These are phyloP conservation scores for Monocercomonoides exilis DNA, from an alignment of 78 protist genomes.

Conservation along the genomic window DNA sequence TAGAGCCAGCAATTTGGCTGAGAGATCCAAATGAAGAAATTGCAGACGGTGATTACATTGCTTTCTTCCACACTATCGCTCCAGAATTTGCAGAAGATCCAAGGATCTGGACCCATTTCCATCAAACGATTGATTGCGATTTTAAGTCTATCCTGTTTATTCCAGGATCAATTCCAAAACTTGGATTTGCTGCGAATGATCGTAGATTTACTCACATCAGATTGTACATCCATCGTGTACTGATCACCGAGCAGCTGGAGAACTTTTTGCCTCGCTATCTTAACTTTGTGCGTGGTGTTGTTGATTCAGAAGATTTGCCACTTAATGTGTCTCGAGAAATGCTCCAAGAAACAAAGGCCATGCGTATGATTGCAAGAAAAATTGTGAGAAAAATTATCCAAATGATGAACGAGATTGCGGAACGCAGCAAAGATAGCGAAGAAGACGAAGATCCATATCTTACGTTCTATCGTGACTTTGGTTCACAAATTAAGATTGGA, in stretches of 20 bases:
- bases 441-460: background rate
- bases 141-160: conserved; percentile 92
- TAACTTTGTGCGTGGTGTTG: conserved; percentile 93
- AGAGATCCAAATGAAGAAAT: conserved; percentile 85
- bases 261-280: conserved; percentile 97
- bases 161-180: conserved; percentile 98
- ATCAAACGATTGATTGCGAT: conserved; percentile 95
- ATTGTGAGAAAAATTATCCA: conserved; percentile 95
- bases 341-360: conserved; percentile 96
- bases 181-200: conserved; percentile 91
- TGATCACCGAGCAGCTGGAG: conserved; percentile 98
- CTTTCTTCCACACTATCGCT: conserved; percentile 95
- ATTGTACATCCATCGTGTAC: conserved; percentile 96
- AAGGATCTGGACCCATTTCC: conserved; percentile 87
- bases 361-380: conserved; percentile 95
- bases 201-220: conserved; percentile 83
- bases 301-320: conserved; percentile 99
- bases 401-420: conserved; percentile 88
- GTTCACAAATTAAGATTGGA: conserved; percentile 97
- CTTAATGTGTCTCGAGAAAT: conserved; percentile 98
- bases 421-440: conserved; percentile 46
- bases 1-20: conserved; percentile 98
- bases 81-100: conserved; percentile 21
- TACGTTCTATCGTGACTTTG: conserved; percentile 90
- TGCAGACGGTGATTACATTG: conserved; percentile 95